These are phyloP conservation scores for Phytopythium boreale DNA, from an alignment of 352 stramenopile genomes.

Conservation along the genomic window DNA sequence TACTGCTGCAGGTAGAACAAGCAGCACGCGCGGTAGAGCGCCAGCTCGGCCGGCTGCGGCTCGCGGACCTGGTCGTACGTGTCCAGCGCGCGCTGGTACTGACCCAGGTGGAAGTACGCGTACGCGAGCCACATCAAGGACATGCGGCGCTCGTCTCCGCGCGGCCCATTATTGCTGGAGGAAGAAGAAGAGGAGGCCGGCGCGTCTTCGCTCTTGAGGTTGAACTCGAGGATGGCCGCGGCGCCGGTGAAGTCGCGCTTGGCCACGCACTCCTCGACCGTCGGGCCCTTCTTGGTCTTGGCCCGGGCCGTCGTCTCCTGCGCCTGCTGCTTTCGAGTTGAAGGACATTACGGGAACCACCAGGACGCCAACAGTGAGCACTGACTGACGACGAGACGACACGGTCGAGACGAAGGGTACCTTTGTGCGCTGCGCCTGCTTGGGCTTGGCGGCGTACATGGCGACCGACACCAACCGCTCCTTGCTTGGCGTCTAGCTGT, in stretches of 20 bases:
- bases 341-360: no score
- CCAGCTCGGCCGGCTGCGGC: constrained; percentile 67
- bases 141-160: constrained; percentile 56
- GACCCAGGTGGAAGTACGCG: constrained; percentile 92
- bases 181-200: not conserved
- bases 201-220: constrained; percentile 86
- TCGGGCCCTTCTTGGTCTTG: constrained; percentile 79
- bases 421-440: constrained; percentile 69
- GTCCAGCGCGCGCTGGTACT: constrained; percentile 93
- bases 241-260: constrained; percentile 94
- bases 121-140: constrained; percentile 94
- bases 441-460: constrained; percentile 82
- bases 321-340: constrained; percentile 18
- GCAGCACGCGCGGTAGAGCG: constrained; percentile 90
- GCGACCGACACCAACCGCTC: not conserved
- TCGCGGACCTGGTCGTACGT: constrained; percentile 85
- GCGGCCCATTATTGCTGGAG: constrained; percentile 14
- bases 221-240: constrained; percentile 94
- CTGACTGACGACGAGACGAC: not conserved
- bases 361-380: not conserved
- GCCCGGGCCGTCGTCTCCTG: constrained; percentile 56
- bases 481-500: not conserved
- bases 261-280: constrained; percentile 66
- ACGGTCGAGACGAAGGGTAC: constrained; percentile 7
- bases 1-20: constrained; percentile 94